Conservation (phyloP, 768 basidiomycete genomes). For the Lactarius tabidus region DNA sequence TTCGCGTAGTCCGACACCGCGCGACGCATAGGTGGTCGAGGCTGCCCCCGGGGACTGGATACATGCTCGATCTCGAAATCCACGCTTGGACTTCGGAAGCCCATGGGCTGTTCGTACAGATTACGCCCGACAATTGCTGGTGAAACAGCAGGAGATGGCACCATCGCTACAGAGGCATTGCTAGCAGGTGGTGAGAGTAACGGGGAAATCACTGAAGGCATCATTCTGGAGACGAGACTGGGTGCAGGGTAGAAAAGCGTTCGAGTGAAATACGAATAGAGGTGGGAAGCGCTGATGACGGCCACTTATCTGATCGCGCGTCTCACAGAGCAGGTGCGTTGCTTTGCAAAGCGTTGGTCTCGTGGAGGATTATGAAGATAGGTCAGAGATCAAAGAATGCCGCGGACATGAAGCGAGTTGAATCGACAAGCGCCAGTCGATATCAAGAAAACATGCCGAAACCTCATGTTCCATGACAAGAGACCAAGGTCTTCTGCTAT, state of each 20-base stretch:
- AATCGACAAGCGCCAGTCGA: constrained; percentile 6
- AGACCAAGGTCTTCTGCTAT: not conserved
- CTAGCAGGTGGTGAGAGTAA: constrained; percentile 2
- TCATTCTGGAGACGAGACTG: constrained; percentile 19
- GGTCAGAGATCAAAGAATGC: not conserved
- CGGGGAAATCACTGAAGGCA: constrained; percentile 19
- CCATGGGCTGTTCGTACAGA: constrained; percentile 27
- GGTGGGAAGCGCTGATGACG: constrained; percentile 12
- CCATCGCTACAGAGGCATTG: constrained; percentile 2
- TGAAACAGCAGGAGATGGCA: constrained; percentile 25
- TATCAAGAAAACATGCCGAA: constrained; percentile 20
- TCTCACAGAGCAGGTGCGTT: not conserved
- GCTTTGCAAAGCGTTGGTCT: not conserved
- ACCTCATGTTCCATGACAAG: constrained; percentile 13
- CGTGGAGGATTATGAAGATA: constrained; percentile 5
- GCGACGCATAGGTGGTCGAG: constrained; percentile 27
- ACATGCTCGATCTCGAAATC: constrained; percentile 64
- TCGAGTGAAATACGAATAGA: not conserved
- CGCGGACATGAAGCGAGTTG: not conserved
- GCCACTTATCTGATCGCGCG: constrained; percentile 18
- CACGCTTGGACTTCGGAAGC: constrained; percentile 41
- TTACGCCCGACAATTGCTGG: constrained; percentile 19
- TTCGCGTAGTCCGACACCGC: constrained; percentile 45
- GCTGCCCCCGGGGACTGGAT: constrained; percentile 24
- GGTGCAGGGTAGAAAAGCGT: constrained; percentile 15